Evolutionary conservation across 305 asterid species (phyloP).

Genomic region (Fraxinus velutina): DNA sequence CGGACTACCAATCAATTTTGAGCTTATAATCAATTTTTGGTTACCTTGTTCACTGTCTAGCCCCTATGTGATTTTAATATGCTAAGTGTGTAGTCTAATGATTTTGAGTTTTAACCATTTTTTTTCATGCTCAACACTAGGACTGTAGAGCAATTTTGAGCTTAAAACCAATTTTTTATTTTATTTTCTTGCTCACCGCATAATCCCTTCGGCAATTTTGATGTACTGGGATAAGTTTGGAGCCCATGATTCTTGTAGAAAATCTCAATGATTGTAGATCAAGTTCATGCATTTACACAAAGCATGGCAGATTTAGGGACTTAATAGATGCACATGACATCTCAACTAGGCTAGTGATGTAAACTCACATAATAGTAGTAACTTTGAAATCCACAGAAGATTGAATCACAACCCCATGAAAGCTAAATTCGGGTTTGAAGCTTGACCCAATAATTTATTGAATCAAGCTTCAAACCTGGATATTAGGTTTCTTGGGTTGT

Average conservation of each 20-base stretch:
- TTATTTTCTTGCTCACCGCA: neutral
- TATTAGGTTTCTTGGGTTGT: too few species aligned
- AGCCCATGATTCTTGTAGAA: neutral
- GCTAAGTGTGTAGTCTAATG: neutral
- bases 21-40: neutral
- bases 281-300: neutral
- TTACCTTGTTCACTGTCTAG: neutral
- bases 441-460: too few species aligned
- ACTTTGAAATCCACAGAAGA: too few species aligned
- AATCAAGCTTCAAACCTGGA: too few species aligned
- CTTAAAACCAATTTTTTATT: neutral
- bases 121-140: neutral
- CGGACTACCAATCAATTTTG: neutral
- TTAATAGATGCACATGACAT: neutral
- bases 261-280: neutral
- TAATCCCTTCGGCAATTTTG: neutral
- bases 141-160: neutral
- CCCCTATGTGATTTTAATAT: neutral
- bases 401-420: too few species aligned
- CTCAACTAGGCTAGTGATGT: neutral
- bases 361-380: neutral
- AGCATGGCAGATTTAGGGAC: too few species aligned
- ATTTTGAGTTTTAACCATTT: neutral
- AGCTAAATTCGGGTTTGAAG: too few species aligned
- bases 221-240: neutral